A percentile compares a stretch with the other conserved stretches of the same genome.
phyloP scores from a whole-genome alignment of 768 basidiomycete species.

The Xerocomellus chrysenteron region DNA sequence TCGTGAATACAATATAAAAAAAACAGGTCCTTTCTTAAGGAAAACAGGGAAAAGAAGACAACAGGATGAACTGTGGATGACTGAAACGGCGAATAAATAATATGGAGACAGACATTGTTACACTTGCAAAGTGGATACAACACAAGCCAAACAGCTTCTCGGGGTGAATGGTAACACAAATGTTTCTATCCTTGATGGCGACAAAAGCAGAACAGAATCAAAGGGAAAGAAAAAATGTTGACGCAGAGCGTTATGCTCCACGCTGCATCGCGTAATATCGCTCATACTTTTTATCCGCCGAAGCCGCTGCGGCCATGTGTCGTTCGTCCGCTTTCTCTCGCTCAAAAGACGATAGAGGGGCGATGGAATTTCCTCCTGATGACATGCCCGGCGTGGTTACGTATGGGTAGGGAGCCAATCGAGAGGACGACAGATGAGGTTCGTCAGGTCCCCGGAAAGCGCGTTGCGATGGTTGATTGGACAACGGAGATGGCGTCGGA shows the following conservation, averaged over 20 bases:
- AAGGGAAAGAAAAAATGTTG: background rate
- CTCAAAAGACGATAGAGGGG: slow-evolving; percentile 48
- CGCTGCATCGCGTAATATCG: slow-evolving; percentile 27
- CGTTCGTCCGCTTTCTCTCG: slow-evolving; percentile 55
- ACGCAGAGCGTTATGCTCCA: slow-evolving; percentile 7
- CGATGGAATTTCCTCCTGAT: slow-evolving; percentile 27
- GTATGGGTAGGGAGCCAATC: slow-evolving; percentile 32
- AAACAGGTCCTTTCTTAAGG: background rate
- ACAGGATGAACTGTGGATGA: background rate
- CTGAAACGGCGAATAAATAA: slow-evolving; percentile 19
- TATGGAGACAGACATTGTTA: background rate
- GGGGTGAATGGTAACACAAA: slow-evolving; percentile 7
- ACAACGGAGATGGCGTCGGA: slow-evolving; percentile 45
- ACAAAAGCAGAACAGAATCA: background rate
- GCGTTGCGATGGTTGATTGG: slow-evolving; percentile 30
- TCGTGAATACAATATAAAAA: slow-evolving; percentile 3
- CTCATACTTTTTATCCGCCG: slow-evolving; percentile 36
- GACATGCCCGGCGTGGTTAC: slow-evolving; percentile 40
- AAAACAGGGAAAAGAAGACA: background rate
- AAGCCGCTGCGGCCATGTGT: slow-evolving; percentile 46
- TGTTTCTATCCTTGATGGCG: background rate
- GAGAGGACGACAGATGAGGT: slow-evolving; percentile 39
- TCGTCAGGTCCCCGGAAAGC: slow-evolving; percentile 38
- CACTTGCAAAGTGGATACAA: background rate
- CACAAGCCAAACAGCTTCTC: slow-evolving; percentile 5